Evolutionary conservation across 805 yeast species (phyloP).

Genomic region (Starmerella vaccinii): DNA sequence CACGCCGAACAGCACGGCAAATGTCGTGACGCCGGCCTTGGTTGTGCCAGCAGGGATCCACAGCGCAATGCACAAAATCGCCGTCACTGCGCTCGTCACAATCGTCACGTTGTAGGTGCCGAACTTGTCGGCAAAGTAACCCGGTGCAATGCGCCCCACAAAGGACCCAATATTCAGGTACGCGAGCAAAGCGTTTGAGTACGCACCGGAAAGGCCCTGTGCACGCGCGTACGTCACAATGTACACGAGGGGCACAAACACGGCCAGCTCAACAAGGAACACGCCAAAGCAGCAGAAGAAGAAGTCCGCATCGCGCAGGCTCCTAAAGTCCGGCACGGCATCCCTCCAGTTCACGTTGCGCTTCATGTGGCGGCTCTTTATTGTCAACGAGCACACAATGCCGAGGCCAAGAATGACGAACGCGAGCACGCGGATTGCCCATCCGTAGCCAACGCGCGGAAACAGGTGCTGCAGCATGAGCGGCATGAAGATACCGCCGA

Average conservation of each 20-base stretch:
- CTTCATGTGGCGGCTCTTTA: constrained; percentile 31
- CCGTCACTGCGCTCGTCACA: constrained; percentile 37
- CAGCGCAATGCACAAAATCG: constrained; percentile 36
- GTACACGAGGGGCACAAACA: constrained; percentile 45
- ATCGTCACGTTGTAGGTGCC: constrained; percentile 53
- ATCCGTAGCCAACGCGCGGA: constrained; percentile 42
- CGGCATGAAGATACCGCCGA: constrained; percentile 57
- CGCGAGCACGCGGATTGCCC: constrained; percentile 49
- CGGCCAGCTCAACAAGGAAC: constrained; percentile 41
- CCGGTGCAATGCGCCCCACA: constrained; percentile 49
- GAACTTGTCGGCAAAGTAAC: constrained; percentile 42
- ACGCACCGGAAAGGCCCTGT: constrained; percentile 33
- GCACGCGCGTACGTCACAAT: constrained; percentile 48
- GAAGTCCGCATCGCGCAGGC: constrained; percentile 27
- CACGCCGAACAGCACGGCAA: constrained; percentile 35
- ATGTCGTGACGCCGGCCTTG: constrained; percentile 43
- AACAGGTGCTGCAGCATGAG: constrained; percentile 41
- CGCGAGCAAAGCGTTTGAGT: constrained; percentile 38
- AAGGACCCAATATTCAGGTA: constrained; percentile 42
- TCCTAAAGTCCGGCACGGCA: constrained; percentile 28
- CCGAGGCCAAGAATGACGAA: constrained; percentile 27
- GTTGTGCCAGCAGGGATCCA: constrained; percentile 52
- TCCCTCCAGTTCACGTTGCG: constrained; percentile 21
- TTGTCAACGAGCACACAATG: constrained; percentile 30
- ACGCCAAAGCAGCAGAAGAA: constrained; percentile 27